Conservation (phyloP, 495 filamentous ascomycete species). For the Aspergillus leporis region DNA sequence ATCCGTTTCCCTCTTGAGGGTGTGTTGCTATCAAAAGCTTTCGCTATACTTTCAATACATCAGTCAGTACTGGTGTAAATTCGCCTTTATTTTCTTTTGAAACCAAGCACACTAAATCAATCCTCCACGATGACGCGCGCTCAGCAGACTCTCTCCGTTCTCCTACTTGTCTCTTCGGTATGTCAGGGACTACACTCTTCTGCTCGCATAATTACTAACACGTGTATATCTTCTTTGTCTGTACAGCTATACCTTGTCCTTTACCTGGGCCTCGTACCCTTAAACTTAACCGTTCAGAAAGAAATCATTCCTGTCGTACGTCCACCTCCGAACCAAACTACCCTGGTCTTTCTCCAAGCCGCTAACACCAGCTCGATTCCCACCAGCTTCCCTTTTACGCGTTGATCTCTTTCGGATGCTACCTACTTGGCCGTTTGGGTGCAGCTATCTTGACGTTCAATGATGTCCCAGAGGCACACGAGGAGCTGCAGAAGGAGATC, state of each 20-base stretch:
- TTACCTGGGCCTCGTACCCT: slow-evolving; percentile 80
- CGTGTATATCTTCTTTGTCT: neutral
- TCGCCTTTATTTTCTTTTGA: neutral
- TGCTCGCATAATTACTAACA: slow-evolving; percentile 11
- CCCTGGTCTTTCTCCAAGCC: neutral
- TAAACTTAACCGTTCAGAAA: slow-evolving; percentile 63
- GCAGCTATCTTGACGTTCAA: slow-evolving; percentile 94
- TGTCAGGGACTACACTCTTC: slow-evolving; percentile 23
- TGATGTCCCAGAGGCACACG: slow-evolving; percentile 88
- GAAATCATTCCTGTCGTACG: slow-evolving; percentile 57
- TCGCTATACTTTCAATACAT: neutral
- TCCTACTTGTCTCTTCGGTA: slow-evolving; percentile 86
- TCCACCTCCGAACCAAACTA: slow-evolving; percentile 9
- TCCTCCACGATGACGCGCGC: slow-evolving; percentile 81
- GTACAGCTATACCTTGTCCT: slow-evolving; percentile 67
- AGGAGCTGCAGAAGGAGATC: slow-evolving; percentile 76
- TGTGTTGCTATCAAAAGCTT: neutral
- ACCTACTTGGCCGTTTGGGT: slow-evolving; percentile 88
- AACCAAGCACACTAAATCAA: neutral
- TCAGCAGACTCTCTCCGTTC: slow-evolving; percentile 85
- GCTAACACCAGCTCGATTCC: neutral
- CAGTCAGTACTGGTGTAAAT: slow-evolving; percentile 5
- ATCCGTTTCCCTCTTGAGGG: too few relatives aligned
- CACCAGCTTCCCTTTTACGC: slow-evolving; percentile 86
- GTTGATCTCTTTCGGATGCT: slow-evolving; percentile 88